Percentiles rank a stretch among this genome's conserved stretches.
Conservation (phyloP, 2,329 filamentous ascomycete species). For the Fusarium musae region DNA sequence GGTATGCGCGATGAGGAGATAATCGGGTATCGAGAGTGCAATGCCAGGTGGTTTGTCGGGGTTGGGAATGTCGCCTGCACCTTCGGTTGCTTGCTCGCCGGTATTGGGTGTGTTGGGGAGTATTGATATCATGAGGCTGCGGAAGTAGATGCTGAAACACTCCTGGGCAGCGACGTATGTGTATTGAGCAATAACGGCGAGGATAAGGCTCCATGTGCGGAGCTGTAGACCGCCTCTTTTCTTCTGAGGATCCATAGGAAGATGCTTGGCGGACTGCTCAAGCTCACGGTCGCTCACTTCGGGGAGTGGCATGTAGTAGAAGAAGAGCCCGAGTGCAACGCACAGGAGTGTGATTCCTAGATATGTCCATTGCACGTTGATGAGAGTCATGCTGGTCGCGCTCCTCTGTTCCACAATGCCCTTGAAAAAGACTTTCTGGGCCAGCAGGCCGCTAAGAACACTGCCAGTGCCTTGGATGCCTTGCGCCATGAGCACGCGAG, state of each 20-base stretch:
- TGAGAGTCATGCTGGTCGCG: conserved; percentile 60
- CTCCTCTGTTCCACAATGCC: conserved; percentile 56
- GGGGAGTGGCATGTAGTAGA: conserved; percentile 74
- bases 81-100: conserved; percentile 35
- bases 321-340: conserved; percentile 74
- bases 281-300: conserved; percentile 69
- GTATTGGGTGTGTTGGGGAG: conserved; percentile 45
- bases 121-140: conserved; percentile 59
- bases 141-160: conserved; percentile 70
- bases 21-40: conserved; percentile 67
- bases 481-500: conserved; percentile 79
- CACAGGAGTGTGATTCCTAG: conserved; percentile 82
- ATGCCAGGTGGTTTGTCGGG: conserved; percentile 57
- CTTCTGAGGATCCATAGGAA: conserved; percentile 63
- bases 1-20: conserved; percentile 77
- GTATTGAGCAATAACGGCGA: conserved; percentile 82
- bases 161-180: conserved; percentile 82
- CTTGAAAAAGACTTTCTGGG: conserved; percentile 78
- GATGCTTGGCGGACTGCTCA: conserved; percentile 57
- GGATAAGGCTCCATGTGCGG: conserved; percentile 68
- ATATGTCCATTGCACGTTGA: conserved; percentile 87
- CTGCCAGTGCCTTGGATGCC: conserved; percentile 80
- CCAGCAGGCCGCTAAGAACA: conserved; percentile 77
- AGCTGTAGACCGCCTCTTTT: conserved; percentile 63
- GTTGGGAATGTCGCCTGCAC: conserved; percentile 45